Conservation (phyloP, 352 stramenopile species). For the Phytophthora megakarya region DNA sequence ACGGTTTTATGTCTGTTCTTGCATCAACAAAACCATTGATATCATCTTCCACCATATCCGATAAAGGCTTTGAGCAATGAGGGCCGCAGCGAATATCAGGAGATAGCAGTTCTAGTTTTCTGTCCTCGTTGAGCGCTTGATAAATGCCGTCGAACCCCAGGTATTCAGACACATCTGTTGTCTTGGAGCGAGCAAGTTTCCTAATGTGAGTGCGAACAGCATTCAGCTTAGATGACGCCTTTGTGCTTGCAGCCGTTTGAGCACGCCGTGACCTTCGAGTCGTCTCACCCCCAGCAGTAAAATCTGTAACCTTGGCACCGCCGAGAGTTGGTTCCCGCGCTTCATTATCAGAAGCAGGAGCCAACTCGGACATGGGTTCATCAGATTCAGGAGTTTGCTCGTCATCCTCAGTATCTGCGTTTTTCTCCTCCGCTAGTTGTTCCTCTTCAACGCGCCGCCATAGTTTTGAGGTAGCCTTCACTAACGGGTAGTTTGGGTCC, state of each 20-base stretch:
- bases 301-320: conserved; percentile 1
- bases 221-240: conserved; percentile 47
- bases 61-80: conserved; percentile 27
- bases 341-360: conserved; percentile 1
- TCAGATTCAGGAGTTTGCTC: conserved; percentile 11
- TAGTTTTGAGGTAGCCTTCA: conserved; percentile 52
- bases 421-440: conserved; percentile 15
- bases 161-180: conserved; percentile 61
- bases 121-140: conserved; percentile 41
- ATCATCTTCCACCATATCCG: neutral
- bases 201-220: conserved; percentile 37
- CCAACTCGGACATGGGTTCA: conserved; percentile 16
- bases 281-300: conserved; percentile 17
- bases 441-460: conserved; percentile 37
- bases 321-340: neutral
- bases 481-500: conserved; percentile 59
- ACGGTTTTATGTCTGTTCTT: conserved; percentile 17
- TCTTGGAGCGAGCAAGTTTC: conserved; percentile 43
- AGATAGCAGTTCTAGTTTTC: conserved; percentile 31
- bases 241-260: conserved; percentile 62
- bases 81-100: conserved; percentile 31
- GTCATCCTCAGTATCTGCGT: conserved; percentile 28
- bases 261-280: conserved; percentile 48
- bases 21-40: neutral
- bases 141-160: conserved; percentile 58